Conservation (phyloP, 345 rosid species). For the Erodium maritimum region DNA sequence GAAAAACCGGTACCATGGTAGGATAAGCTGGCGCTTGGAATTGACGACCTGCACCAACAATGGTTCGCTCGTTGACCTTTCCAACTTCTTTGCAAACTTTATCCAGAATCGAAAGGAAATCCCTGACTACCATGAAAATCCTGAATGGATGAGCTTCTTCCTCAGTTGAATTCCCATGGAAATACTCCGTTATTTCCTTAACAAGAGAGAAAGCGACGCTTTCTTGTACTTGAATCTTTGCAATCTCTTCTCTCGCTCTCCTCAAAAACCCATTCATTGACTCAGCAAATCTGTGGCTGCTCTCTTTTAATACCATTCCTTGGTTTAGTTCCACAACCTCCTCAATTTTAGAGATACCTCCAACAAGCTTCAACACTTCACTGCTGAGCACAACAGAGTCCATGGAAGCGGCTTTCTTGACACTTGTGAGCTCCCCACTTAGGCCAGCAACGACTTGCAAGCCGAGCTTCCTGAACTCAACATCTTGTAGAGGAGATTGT, state of each 20-base stretch:
- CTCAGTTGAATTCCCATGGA: slow-evolving; percentile 68
- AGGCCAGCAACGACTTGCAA: slow-evolving; percentile 71
- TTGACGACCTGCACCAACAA: slow-evolving; percentile 38
- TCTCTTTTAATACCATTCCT: not conserved
- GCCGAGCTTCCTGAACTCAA: slow-evolving; percentile 63
- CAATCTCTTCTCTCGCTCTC: slow-evolving; percentile 60
- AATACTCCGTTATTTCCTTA: slow-evolving; percentile 73
- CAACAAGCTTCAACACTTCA: slow-evolving; percentile 42
- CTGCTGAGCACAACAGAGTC: slow-evolving; percentile 51
- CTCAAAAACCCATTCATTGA: slow-evolving; percentile 55
- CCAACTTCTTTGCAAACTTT: slow-evolving; percentile 90
- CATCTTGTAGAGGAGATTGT: slow-evolving; percentile 39
- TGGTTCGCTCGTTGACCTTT: slow-evolving; percentile 65
- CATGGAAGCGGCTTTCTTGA: slow-evolving; percentile 87
- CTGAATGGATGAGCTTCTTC: slow-evolving; percentile 78
- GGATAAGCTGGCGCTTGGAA: not conserved
- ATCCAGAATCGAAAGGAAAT: slow-evolving; percentile 76
- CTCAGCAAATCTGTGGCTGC: slow-evolving; percentile 32
- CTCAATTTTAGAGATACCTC: slow-evolving; percentile 41
- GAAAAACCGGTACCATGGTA: too few species aligned
- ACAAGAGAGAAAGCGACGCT: slow-evolving; percentile 31
- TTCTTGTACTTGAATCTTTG: slow-evolving; percentile 37
- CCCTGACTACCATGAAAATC: slow-evolving; percentile 70
- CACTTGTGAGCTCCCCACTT: slow-evolving; percentile 66
- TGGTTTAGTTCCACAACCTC: slow-evolving; percentile 36